A percentile compares a stretch with the other conserved stretches of the same genome.
Conservation (phyloP, 2,329 filamentous ascomycete genomes). For the Fusarium austroafricanum region DNA sequence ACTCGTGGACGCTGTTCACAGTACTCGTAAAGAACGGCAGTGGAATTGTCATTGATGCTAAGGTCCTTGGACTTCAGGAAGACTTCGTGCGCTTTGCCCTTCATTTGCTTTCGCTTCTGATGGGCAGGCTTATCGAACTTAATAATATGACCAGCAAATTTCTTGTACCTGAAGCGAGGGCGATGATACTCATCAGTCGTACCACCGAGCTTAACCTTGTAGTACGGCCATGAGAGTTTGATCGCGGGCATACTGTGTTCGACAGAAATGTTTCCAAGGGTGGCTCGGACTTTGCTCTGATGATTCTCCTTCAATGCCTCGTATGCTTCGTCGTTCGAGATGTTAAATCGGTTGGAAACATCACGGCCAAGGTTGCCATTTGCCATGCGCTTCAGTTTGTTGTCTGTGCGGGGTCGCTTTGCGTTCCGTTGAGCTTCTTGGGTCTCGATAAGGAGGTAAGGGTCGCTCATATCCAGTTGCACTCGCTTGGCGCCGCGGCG, state of each 20-base stretch:
- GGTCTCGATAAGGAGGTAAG: constrained; percentile 85
- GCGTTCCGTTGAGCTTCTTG: constrained; percentile 71
- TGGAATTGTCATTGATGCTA: constrained; percentile 88
- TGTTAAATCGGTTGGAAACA: constrained; percentile 87
- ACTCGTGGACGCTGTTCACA: constrained; percentile 93
- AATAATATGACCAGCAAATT: constrained; percentile 73
- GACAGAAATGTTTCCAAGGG: constrained; percentile 88
- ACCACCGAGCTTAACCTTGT: constrained; percentile 83
- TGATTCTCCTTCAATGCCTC: constrained; percentile 97
- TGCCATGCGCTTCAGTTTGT: constrained; percentile 73
- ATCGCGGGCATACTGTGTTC: constrained; percentile 94
- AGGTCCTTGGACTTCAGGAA: constrained; percentile 86
- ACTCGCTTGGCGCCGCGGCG: constrained; percentile 81
- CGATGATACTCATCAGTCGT: constrained; percentile 86
- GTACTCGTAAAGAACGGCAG: constrained; percentile 90
- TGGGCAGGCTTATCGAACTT: constrained; percentile 77
- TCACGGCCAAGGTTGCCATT: constrained; percentile 78
- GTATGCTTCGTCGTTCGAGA: constrained; percentile 96
- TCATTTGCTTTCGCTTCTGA: constrained; percentile 84
- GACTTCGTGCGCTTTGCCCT: constrained; percentile 81
- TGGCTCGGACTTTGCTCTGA: constrained; percentile 93
- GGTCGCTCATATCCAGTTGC: constrained; percentile 87
- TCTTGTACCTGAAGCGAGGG: constrained; percentile 79
- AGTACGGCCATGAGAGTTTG: constrained; percentile 95
- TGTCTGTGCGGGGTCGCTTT: constrained; percentile 68